phyloP scores from a whole-genome alignment of 75 land plant genomes.

The Larix kaempferi region DNA sequence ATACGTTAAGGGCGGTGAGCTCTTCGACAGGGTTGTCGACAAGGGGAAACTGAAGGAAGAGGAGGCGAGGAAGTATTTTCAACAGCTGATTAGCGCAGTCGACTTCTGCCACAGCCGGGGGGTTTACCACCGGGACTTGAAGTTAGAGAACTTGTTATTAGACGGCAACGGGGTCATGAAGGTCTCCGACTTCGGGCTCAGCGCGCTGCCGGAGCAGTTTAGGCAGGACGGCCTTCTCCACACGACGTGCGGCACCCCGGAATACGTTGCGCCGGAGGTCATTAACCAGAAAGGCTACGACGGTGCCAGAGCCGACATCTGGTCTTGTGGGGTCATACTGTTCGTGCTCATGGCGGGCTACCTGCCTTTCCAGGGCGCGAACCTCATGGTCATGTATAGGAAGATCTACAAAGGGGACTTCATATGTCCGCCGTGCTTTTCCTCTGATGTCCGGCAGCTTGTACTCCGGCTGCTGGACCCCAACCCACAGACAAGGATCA shows the following conservation, averaged over 20 bases:
- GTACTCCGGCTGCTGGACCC: constrained; percentile 58
- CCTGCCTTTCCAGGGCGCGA: constrained; percentile 16
- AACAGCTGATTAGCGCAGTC: constrained; percentile 52
- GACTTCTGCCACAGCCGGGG: constrained; percentile 55
- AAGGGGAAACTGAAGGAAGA: constrained; percentile 30
- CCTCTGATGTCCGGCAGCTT: constrained; percentile 45
- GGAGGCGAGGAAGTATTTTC: constrained; percentile 52
- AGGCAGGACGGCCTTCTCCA: constrained; percentile 18
- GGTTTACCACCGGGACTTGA: constrained; percentile 56
- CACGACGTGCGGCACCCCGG: constrained; percentile 56
- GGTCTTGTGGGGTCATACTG: constrained; percentile 22
- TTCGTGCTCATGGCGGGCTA: constrained; percentile 21
- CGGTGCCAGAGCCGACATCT: constrained; percentile 19
- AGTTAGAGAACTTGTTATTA: constrained; percentile 57
- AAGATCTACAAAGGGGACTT: constrained; percentile 55
- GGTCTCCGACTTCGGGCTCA: constrained; percentile 58
- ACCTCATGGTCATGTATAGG: constrained; percentile 46
- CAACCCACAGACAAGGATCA: constrained; percentile 46
- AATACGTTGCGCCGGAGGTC: not conserved
- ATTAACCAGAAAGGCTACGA: constrained; percentile 17
- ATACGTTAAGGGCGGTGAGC: constrained; percentile 24
- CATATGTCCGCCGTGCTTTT: constrained; percentile 71
- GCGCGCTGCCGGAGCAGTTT: constrained; percentile 28
- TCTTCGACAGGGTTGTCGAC: constrained; percentile 12
- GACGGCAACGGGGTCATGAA: constrained; percentile 47